phyloP scores from a whole-genome alignment of 352 stramenopile genomes.

The Aphanomyces cochlioides region DNA sequence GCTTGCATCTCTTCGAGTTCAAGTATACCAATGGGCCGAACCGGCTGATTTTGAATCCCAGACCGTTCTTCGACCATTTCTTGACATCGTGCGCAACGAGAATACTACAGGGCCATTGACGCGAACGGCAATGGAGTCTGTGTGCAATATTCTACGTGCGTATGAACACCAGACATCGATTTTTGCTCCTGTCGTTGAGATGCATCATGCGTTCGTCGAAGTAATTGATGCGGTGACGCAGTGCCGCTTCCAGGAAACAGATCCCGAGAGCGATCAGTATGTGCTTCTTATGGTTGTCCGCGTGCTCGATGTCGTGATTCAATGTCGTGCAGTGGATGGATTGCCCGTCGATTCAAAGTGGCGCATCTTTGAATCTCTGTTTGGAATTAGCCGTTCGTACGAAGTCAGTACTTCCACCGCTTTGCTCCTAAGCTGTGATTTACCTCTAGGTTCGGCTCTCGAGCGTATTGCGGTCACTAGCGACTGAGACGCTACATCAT shows the following conservation, averaged over 20 bases:
- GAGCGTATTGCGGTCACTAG: constrained; percentile 47
- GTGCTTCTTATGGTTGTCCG: constrained; percentile 93
- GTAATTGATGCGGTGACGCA: constrained; percentile 90
- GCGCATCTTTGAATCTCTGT: constrained; percentile 94
- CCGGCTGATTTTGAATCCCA: constrained; percentile 55
- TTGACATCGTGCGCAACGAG: constrained; percentile 90
- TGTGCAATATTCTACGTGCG: constrained; percentile 94
- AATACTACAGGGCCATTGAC: constrained; percentile 92
- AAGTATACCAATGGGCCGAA: constrained; percentile 38
- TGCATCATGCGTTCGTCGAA: constrained; percentile 56
- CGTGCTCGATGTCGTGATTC: constrained; percentile 91
- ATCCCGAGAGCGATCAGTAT: constrained; percentile 83
- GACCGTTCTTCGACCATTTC: constrained; percentile 88
- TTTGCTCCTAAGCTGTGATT: background rate
- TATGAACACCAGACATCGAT: constrained; percentile 37
- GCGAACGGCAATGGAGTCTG: constrained; percentile 85
- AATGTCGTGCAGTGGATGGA: constrained; percentile 61
- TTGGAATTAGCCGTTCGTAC: constrained; percentile 43
- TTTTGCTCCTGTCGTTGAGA: constrained; percentile 25
- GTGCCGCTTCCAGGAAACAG: constrained; percentile 94
- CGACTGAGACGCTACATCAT: constrained; percentile 59
- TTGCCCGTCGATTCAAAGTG: constrained; percentile 92
- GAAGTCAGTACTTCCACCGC: background rate
- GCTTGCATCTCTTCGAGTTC: constrained; percentile 9
- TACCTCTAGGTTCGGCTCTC: constrained; percentile 21